A percentile compares a stretch with the other conserved stretches of the same genome.
Conservation (phyloP, 2,329 filamentous ascomycete species). For the Monilinia fructigena region DNA sequence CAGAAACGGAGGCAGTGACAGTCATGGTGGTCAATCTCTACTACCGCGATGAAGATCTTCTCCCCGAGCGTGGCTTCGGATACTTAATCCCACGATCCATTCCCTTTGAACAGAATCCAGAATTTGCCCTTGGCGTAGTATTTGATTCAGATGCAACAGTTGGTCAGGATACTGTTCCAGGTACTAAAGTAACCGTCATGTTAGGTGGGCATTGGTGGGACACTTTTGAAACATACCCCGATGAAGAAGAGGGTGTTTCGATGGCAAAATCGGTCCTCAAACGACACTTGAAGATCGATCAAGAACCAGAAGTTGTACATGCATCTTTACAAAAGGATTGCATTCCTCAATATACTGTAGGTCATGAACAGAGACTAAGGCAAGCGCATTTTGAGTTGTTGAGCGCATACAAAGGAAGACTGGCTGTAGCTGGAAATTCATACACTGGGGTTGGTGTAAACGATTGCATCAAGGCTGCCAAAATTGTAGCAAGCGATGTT, state of each 20-base stretch:
- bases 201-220: slow-evolving; percentile 93
- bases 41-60: slow-evolving; percentile 64
- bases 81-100: slow-evolving; percentile 83
- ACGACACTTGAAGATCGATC: slow-evolving; percentile 70
- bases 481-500: slow-evolving; percentile 50
- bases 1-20: slow-evolving; percentile 63
- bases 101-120: slow-evolving; percentile 70
- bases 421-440: slow-evolving; percentile 49
- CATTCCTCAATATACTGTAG: slow-evolving; percentile 87
- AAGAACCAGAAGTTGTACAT: slow-evolving; percentile 58
- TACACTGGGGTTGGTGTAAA: slow-evolving; percentile 49
- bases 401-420: slow-evolving; percentile 37
- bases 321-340: slow-evolving; percentile 66
- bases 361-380: slow-evolving; percentile 52
- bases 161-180: slow-evolving; percentile 55
- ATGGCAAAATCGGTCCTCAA: slow-evolving; percentile 70
- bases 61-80: slow-evolving; percentile 72
- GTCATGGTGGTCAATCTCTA: slow-evolving; percentile 93
- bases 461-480: slow-evolving; percentile 56
- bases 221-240: slow-evolving; percentile 58
- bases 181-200: slow-evolving; percentile 92
- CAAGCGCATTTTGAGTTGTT: slow-evolving; percentile 37
- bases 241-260: slow-evolving; percentile 61
- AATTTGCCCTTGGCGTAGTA: slow-evolving; percentile 83
- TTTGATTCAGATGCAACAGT: slow-evolving; percentile 65